These are phyloP conservation scores for Drechslera avenae DNA, from an alignment of 2,329 filamentous ascomycete genomes.

Conservation along the genomic window DNA sequence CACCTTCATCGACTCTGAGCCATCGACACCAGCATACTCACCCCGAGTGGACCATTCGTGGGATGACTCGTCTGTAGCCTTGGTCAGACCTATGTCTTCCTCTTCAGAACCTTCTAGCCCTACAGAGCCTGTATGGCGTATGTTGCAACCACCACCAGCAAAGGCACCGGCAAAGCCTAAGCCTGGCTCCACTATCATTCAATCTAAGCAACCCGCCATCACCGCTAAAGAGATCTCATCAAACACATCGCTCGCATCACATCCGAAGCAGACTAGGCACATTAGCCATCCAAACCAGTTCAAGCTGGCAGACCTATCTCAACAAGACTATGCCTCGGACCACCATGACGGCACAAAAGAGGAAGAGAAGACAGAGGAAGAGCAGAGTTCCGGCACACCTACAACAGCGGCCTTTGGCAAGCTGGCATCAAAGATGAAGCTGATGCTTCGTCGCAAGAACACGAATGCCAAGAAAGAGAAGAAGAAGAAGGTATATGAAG, in stretches of 20 bases:
- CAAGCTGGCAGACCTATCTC: constrained; percentile 13
- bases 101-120: constrained; percentile 34
- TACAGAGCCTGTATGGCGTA: constrained; percentile 41
- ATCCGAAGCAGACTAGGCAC: constrained; percentile 17
- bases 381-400: constrained; percentile 16
- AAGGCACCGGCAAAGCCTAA: constrained; percentile 14
- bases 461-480: constrained; percentile 34
- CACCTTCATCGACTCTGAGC: constrained; percentile 46
- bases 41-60: constrained; percentile 35
- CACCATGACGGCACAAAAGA: constrained; percentile 20
- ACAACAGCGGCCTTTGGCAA: constrained; percentile 33
- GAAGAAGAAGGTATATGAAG: constrained; percentile 27
- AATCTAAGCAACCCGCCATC: constrained; percentile 14
- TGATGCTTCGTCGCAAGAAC: constrained; percentile 34
- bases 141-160: constrained; percentile 33
- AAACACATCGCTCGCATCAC: constrained; percentile 16
- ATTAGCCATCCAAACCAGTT: constrained; percentile 6
- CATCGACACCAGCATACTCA: constrained; percentile 46
- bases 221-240: constrained; percentile 12
- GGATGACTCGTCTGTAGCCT: constrained; percentile 34
- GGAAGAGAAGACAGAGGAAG: constrained; percentile 12
- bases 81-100: constrained; percentile 38
- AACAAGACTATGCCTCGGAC: constrained; percentile 22
- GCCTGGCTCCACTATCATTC: neutral
- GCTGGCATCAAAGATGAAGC: constrained; percentile 39